Evolutionary conservation across 495 filamentous ascomycete species (phyloP).

Genomic region (Aspergillus ostianus): DNA sequence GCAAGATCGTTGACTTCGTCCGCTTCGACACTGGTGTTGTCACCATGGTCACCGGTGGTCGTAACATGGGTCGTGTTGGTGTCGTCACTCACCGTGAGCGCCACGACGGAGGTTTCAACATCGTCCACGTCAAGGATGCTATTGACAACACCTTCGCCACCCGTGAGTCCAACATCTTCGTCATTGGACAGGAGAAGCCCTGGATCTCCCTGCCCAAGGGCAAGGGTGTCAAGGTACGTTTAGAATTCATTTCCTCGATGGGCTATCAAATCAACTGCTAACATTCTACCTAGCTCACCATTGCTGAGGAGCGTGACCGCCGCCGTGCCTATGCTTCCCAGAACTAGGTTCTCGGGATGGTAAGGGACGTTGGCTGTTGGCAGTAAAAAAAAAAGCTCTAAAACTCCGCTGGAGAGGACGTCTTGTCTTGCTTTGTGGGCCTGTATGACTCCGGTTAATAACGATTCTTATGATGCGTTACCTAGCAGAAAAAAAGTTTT

Average conservation of each 20-base stretch:
- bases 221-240: slow-evolving; percentile 91
- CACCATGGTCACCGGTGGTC: slow-evolving; percentile 96
- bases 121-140: slow-evolving; percentile 99
- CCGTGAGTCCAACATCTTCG: slow-evolving; percentile 96
- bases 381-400: slow-evolving; percentile 28
- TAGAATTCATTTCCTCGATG: not conserved
- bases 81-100: slow-evolving; percentile 99
- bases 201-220: slow-evolving; percentile 99
- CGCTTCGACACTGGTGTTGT: slow-evolving; percentile 96
- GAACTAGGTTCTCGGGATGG: slow-evolving; percentile 45
- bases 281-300: slow-evolving; percentile 62
- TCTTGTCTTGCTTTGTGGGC: slow-evolving; percentile 44
- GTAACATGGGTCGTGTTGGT: slow-evolving; percentile 99
- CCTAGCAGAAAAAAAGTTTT: slow-evolving; percentile 18
- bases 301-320: slow-evolving; percentile 97
- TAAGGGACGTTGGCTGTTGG: slow-evolving; percentile 28
- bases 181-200: slow-evolving; percentile 96
- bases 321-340: slow-evolving; percentile 72
- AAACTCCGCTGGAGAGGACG: slow-evolving; percentile 38
- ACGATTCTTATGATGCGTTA: slow-evolving; percentile 21
- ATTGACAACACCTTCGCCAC: slow-evolving; percentile 99
- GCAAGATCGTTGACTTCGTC: slow-evolving; percentile 96
- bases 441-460: slow-evolving; percentile 36
- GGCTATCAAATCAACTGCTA: slow-evolving; percentile 2
- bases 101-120: slow-evolving; percentile 99